Percentiles rank a stretch among this genome's conserved stretches.
phyloP scores from a whole-genome alignment of 192 early-diverging fungal genomes.

The Coemansia aciculifera region DNA sequence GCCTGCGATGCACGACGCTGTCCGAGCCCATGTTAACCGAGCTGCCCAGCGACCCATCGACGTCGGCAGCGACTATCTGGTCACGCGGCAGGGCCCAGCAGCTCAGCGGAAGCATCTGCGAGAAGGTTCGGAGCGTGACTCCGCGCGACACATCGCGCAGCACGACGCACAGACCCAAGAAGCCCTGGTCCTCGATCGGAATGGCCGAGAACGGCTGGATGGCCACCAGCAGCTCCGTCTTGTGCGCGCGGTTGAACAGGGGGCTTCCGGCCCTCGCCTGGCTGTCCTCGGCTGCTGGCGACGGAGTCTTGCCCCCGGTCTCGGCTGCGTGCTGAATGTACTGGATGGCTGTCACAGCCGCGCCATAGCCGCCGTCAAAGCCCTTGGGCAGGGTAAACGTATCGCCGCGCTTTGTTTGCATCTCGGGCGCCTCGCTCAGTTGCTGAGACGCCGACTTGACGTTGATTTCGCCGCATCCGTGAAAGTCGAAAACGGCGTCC shows the following conservation, averaged over 20 bases:
- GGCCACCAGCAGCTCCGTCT: slow-evolving; percentile 46
- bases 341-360: slow-evolving; percentile 49
- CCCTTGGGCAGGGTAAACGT: slow-evolving; percentile 56
- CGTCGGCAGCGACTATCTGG: slow-evolving; percentile 53
- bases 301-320: slow-evolving; percentile 6
- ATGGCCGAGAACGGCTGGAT: slow-evolving; percentile 53
- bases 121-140: slow-evolving; percentile 49
- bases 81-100: slow-evolving; percentile 54
- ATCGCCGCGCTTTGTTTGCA: slow-evolving; percentile 50
- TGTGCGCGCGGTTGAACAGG: slow-evolving; percentile 46
- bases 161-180: slow-evolving; percentile 42
- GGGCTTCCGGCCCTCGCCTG: slow-evolving; percentile 27
- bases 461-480: slow-evolving; percentile 44
- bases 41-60: slow-evolving; percentile 45
- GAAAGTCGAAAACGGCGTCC: slow-evolving; percentile 53
- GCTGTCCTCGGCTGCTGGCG: neutral
- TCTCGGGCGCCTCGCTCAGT: slow-evolving; percentile 41
- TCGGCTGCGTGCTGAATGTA: slow-evolving; percentile 36
- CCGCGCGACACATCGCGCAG: slow-evolving; percentile 43
- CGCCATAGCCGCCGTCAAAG: slow-evolving; percentile 55
- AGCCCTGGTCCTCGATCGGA: slow-evolving; percentile 53
- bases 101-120: slow-evolving; percentile 56
- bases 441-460: slow-evolving; percentile 36
- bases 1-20: slow-evolving; percentile 41
- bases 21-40: slow-evolving; percentile 41